These are phyloP conservation scores for Obba rivulosa DNA, from an alignment of 768 basidiomycete genomes.

Conservation along the genomic window DNA sequence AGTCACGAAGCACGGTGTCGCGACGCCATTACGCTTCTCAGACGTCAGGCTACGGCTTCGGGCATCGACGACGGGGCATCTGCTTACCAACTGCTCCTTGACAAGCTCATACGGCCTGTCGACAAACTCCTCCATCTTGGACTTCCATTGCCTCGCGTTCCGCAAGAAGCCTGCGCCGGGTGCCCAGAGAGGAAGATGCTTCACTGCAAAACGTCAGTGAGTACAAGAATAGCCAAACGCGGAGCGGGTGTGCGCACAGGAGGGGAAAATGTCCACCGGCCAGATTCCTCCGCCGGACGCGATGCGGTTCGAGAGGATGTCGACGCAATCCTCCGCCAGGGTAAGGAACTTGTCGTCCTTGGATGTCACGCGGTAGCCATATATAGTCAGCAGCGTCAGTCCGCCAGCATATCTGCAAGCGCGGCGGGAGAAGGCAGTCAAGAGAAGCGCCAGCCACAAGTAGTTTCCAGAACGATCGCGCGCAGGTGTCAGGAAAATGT, in stretches of 20 bases:
- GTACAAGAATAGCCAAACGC: constrained; percentile 22
- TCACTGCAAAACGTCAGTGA: constrained; percentile 28
- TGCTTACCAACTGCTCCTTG: constrained; percentile 48
- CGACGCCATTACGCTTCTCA: constrained; percentile 30
- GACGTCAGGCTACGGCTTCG: neutral
- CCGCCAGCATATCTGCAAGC: constrained; percentile 43
- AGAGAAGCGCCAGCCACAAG: no score
- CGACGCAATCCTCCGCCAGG: constrained; percentile 39
- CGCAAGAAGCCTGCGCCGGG: constrained; percentile 65
- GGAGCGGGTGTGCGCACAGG: constrained; percentile 18
- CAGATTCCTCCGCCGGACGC: constrained; percentile 39
- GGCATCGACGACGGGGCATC: constrained; percentile 37
- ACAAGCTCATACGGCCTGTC: constrained; percentile 58
- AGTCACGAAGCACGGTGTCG: constrained; percentile 36
- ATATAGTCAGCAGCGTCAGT: constrained; percentile 53
- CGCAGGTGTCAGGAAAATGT: constrained; percentile 30
- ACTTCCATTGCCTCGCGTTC: constrained; percentile 58
- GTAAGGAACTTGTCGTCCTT: constrained; percentile 36
- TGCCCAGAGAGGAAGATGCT: constrained; percentile 56
- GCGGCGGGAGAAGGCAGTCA: neutral
- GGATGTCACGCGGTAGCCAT: constrained; percentile 46
- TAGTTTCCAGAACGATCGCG: no score
- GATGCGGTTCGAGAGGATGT: constrained; percentile 38
- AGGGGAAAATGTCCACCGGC: constrained; percentile 36
- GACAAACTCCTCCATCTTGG: constrained; percentile 57